Percentiles rank a stretch among this genome's conserved stretches.
Evolutionary conservation across 257 asterid species (phyloP).

Genomic region (Solanum ossicruentum): DNA sequence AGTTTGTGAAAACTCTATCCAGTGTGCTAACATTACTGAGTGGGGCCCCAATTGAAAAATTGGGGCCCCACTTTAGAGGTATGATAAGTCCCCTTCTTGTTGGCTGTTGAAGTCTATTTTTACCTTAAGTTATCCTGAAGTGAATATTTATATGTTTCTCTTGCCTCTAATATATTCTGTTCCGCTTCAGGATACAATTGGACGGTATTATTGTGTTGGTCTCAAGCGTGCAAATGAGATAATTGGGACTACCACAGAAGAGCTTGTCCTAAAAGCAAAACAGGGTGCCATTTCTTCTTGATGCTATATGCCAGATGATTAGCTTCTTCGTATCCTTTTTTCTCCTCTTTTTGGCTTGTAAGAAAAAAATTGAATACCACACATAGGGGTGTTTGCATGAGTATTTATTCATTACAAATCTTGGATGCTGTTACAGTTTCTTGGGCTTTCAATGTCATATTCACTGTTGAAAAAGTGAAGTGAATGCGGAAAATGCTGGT

Average conservation of each 20-base stretch:
- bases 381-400: background rate
- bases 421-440: background rate
- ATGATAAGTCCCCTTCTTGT: background rate
- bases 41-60: too few species aligned
- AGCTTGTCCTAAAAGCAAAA: constrained; percentile 78
- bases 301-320: constrained; percentile 1
- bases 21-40: background rate
- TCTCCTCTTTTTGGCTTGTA: background rate
- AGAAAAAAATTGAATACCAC: background rate
- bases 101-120: background rate
- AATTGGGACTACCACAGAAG: constrained; percentile 93
- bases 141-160: background rate
- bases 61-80: too few species aligned
- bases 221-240: constrained; percentile 94
- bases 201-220: constrained; percentile 75
- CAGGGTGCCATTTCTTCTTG: constrained; percentile 36
- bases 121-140: background rate
- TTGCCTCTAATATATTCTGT: background rate
- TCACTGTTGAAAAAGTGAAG: background rate
- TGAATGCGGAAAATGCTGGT: background rate
- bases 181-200: constrained; percentile 51
- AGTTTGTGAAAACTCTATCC: background rate
- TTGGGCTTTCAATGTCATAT: background rate
- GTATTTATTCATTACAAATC: background rate
- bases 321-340: background rate